Percentiles rank a stretch among this genome's conserved stretches.
These are phyloP conservation scores for Solanum ahanhuiri DNA, from an alignment of 257 asterid species.

Conservation along the genomic window DNA sequence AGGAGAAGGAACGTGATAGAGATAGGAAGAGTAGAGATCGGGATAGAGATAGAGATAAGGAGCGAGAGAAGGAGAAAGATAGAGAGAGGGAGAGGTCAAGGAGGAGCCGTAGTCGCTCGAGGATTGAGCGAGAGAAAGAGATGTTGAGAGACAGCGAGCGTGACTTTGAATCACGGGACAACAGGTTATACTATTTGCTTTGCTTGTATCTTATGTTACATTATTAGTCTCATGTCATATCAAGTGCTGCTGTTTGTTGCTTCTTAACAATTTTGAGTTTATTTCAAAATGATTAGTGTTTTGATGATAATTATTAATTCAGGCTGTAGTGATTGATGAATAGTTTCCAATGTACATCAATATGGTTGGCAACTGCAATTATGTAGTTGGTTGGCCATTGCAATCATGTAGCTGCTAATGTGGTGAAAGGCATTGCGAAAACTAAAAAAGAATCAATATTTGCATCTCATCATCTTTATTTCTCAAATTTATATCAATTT, in stretches of 20 bases:
- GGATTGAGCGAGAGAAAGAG: constrained; percentile 55
- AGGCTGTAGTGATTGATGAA: neutral
- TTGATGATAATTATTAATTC: neutral
- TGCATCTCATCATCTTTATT: too few species aligned
- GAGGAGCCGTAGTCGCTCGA: constrained; percentile 70
- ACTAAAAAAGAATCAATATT: too few species aligned
- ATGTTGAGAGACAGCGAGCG: constrained; percentile 28
- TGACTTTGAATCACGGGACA: constrained; percentile 45
- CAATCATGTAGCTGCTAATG: neutral
- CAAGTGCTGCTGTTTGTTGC: neutral
- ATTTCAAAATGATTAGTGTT: neutral
- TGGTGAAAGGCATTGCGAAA: too few species aligned
- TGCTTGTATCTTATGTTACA: neutral
- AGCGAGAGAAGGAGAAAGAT: constrained; percentile 12
- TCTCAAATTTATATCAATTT: too few species aligned
- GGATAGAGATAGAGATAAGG: constrained; percentile 17
- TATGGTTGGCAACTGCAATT: neutral
- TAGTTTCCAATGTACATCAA: neutral
- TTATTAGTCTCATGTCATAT: neutral
- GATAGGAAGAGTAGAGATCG: constrained; percentile 18
- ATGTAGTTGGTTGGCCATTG: neutral
- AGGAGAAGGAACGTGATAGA: constrained; percentile 23
- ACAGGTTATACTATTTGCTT: constrained; percentile 49
- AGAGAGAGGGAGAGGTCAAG: constrained; percentile 45
- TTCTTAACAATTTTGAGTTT: neutral